Percentiles rank a stretch among this genome's conserved stretches.
Conservation (phyloP, 169 alveolate genomes). For the Amoebophrya sp. region DNA sequence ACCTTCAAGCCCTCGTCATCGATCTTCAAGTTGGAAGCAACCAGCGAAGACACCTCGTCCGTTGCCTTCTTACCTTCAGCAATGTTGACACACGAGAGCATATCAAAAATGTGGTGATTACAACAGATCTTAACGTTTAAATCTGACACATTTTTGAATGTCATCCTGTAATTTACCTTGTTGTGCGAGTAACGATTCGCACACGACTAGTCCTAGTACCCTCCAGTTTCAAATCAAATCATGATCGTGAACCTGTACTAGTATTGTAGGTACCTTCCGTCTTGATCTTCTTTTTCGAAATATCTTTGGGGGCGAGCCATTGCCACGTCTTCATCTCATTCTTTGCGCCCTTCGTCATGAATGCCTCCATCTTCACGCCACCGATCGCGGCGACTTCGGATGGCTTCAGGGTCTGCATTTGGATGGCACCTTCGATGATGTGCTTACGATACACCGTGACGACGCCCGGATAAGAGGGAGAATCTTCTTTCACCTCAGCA, state of each 20-base stretch:
- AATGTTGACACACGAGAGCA: too few species aligned
- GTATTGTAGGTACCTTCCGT: too few species aligned
- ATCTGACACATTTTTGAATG: too few species aligned
- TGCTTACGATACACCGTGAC: neutral
- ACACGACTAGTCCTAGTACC: too few species aligned
- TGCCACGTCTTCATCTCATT: neutral
- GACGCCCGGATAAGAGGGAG: neutral
- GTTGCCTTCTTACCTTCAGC: neutral
- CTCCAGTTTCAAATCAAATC: too few species aligned
- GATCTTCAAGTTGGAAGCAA: neutral
- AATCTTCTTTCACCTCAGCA: neutral
- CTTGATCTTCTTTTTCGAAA: neutral
- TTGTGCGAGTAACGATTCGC: too few species aligned
- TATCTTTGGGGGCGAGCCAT: neutral
- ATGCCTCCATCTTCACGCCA: neutral
- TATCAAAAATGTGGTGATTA: too few species aligned
- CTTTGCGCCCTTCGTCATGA: neutral
- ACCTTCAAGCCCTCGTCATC: neutral
- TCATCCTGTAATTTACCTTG: too few species aligned
- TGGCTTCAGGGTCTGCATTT: neutral
- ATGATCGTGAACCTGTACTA: too few species aligned
- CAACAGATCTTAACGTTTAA: too few species aligned
- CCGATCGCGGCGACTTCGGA: neutral
- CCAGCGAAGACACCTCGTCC: neutral
- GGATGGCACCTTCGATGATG: neutral